phyloP scores from a whole-genome alignment of 495 filamentous ascomycete species.

The Lasiosphaeriaceae sp. region DNA sequence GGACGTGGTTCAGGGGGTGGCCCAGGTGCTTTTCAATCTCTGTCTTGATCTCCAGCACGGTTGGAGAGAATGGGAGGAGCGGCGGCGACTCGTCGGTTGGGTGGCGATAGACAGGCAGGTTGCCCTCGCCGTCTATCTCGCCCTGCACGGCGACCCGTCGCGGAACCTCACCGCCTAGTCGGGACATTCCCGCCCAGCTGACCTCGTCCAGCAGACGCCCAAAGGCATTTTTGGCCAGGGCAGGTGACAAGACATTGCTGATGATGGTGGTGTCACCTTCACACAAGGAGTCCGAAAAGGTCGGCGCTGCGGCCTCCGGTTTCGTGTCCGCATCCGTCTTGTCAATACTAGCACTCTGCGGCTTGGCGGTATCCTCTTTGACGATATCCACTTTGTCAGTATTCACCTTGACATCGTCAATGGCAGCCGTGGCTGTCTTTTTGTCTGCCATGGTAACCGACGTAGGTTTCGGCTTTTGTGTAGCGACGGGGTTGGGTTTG shows the following conservation, averaged over 20 bases:
- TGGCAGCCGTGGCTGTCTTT: too few relatives aligned
- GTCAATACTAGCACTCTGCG: neutral
- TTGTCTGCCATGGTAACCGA: neutral
- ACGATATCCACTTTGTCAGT: neutral
- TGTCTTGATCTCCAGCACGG: constrained; percentile 63
- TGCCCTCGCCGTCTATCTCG: constrained; percentile 62
- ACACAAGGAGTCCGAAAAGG: constrained; percentile 38
- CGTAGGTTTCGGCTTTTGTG: neutral
- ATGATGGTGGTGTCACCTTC: constrained; percentile 81
- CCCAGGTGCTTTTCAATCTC: constrained; percentile 64
- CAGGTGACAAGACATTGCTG: constrained; percentile 55
- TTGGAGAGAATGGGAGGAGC: constrained; percentile 66
- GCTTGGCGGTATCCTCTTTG: constrained; percentile 5
- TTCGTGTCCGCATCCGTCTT: constrained; percentile 5
- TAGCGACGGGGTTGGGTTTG: neutral
- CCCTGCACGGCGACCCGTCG: constrained; percentile 93
- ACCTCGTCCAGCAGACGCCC: constrained; percentile 71
- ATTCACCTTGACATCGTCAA: too few relatives aligned
- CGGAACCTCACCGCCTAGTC: constrained; percentile 87
- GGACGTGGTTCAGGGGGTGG: constrained; percentile 84
- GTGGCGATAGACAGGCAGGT: constrained; percentile 88
- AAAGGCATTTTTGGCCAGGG: constrained; percentile 58
- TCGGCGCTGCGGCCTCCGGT: neutral
- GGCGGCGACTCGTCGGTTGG: constrained; percentile 87
- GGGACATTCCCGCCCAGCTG: constrained; percentile 87